These are phyloP conservation scores for Elsinoe ampelina DNA, from an alignment of 2,329 filamentous ascomycete genomes.

Conservation along the genomic window DNA sequence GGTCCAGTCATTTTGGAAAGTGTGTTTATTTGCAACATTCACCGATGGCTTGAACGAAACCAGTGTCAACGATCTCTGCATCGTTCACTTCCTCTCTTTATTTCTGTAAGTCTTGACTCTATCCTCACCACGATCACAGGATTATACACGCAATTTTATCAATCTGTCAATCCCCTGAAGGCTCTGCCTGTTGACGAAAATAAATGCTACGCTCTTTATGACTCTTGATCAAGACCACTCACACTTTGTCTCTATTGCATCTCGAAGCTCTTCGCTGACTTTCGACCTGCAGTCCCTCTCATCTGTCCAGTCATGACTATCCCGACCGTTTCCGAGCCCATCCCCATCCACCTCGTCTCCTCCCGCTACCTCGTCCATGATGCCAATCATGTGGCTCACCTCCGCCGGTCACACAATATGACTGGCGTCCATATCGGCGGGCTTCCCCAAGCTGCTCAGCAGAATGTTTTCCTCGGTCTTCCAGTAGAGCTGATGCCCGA, in stretches of 20 bases:
- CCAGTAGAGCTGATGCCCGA: conserved; percentile 86
- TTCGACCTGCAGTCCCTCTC: background rate
- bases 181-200: conserved; percentile 45
- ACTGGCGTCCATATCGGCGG: conserved; percentile 80
- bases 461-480: conserved; percentile 86
- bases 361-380: conserved; percentile 86
- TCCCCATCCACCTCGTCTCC: conserved; percentile 73
- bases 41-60: background rate
- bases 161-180: conserved; percentile 83
- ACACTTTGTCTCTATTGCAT: background rate
- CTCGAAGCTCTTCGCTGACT: conserved; percentile 2
- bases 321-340: conserved; percentile 40
- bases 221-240: conserved; percentile 12
- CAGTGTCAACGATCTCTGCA: conserved; percentile 1
- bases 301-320: conserved; percentile 27
- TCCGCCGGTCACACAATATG: conserved; percentile 73
- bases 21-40: conserved; percentile 15
- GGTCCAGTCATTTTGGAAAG: conserved; percentile 10
- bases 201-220: conserved; percentile 40
- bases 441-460: conserved; percentile 83
- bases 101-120: background rate
- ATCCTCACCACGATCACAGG: conserved; percentile 15
- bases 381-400: conserved; percentile 63
- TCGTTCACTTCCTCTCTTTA: background rate
- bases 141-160: conserved; percentile 52